Conservation (phyloP, 2,329 filamentous ascomycete species). For the Paraconiothyrium sp. region DNA sequence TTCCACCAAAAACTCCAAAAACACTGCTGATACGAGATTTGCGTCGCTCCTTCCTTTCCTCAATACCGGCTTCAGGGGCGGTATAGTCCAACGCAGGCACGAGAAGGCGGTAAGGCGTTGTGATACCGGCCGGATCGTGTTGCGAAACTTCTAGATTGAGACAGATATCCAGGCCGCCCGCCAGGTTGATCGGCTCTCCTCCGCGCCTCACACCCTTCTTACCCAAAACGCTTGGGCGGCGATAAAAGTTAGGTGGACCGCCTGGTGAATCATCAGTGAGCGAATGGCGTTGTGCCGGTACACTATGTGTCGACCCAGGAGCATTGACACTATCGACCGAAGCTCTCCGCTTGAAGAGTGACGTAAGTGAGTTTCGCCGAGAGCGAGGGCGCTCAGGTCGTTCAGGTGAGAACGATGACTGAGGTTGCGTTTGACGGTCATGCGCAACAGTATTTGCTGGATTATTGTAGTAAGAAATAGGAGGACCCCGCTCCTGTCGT, state of each 20-base stretch:
- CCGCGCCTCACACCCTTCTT: slow-evolving; percentile 50
- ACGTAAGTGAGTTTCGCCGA: slow-evolving; percentile 46
- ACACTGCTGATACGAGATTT: slow-evolving; percentile 38
- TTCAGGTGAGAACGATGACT: slow-evolving; percentile 50
- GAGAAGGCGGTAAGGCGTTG: slow-evolving; percentile 84
- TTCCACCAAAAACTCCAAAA: slow-evolving; percentile 39
- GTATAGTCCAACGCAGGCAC: slow-evolving; percentile 75
- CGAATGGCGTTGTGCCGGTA: slow-evolving; percentile 29
- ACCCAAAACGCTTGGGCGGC: slow-evolving; percentile 55
- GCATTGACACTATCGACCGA: slow-evolving; percentile 40
- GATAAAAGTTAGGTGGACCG: slow-evolving; percentile 54
- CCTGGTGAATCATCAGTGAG: slow-evolving; percentile 27
- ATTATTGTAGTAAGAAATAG: slow-evolving; percentile 51
- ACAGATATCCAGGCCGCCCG: slow-evolving; percentile 85
- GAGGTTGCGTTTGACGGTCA: slow-evolving; percentile 38
- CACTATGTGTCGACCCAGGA: slow-evolving; percentile 38
- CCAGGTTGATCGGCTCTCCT: slow-evolving; percentile 70
- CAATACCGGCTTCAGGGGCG: slow-evolving; percentile 26
- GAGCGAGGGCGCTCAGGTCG: slow-evolving; percentile 42
- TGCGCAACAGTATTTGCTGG: slow-evolving; percentile 45
- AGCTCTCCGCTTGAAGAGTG: slow-evolving; percentile 45
- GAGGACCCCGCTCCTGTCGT: slow-evolving; percentile 42
- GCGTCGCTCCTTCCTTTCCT: slow-evolving; percentile 31
- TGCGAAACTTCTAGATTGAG: slow-evolving; percentile 90
- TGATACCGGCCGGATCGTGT: slow-evolving; percentile 86